phyloP scores from a whole-genome alignment of 306 rosid species.

The Acacia melanoxylon region DNA sequence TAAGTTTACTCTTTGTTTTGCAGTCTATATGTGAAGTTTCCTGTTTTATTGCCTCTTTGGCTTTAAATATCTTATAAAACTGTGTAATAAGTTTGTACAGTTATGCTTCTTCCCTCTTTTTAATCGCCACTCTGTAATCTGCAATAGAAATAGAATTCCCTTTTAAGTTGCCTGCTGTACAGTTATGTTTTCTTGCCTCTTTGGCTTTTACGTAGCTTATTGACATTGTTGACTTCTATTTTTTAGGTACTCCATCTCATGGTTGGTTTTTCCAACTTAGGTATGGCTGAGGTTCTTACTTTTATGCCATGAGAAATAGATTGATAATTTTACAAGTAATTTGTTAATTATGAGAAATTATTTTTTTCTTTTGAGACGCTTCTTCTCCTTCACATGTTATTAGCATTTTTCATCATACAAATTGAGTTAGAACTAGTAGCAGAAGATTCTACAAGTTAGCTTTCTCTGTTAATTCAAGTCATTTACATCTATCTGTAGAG shows the following conservation, averaged over 20 bases:
- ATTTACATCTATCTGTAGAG: neutral
- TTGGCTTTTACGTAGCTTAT: neutral
- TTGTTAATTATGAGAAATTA: neutral
- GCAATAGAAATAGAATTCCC: neutral
- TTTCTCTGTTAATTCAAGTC: neutral
- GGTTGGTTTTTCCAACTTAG: constrained; percentile 66
- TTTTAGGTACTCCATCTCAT: constrained; percentile 72
- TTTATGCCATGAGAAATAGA: constrained; percentile 4
- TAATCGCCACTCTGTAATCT: neutral
- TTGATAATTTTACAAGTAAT: constrained; percentile 10
- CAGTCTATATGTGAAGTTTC: neutral
- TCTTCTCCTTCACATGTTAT: neutral
- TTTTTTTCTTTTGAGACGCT: neutral
- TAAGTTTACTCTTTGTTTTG: neutral
- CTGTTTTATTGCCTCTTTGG: neutral
- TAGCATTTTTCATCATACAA: neutral
- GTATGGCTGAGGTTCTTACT: constrained; percentile 42
- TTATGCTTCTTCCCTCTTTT: neutral
- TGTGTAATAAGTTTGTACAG: neutral
- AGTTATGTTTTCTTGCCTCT: neutral
- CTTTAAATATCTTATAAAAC: neutral
- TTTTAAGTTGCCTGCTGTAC: neutral
- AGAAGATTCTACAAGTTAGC: neutral
- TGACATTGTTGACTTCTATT: constrained; percentile 22
- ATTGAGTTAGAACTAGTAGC: neutral